Base-by-base conservation (phyloP, 495 filamentous ascomycete species). In the Tuber calosporum region DNA sequence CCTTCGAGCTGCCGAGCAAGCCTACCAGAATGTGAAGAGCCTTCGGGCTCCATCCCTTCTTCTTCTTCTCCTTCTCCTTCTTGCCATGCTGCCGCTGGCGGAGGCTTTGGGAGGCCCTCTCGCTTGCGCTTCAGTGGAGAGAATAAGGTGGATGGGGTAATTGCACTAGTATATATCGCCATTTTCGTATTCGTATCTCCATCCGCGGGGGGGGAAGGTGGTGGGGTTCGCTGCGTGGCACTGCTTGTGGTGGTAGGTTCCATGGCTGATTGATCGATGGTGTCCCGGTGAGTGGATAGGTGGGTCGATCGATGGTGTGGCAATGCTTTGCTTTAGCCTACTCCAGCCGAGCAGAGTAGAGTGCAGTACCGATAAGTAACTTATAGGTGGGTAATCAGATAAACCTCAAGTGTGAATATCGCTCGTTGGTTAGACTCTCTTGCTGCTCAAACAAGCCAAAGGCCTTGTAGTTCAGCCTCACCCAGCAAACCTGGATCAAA, bases 111-210 rank as follows among this genome's bases (percentile, higher is more conserved):
- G 17, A 73, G 34, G 8, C 34, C 9, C 66, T 73, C 74, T 43
- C 78, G 73, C 34, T 79, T 79, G 7, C 78, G 77, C 39, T 79
- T 79, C 39, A 74, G 48, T 8, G 77, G 75, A 17, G 77, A 78
- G 67, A 74, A 75, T 42, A 69, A 67, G 4, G 40, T 42, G 5
- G 67, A 20, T 3, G 39, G 39, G 39, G 39, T 40, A 40, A 40
- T 40, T 40, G 26, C 8, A 26, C 48, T 58, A 15, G 53, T 62
- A 34, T 17, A 62, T 62, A 62, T 7, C 53, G 53, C 26, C 30
- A 62, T 58, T 58, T 58, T 58, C 48, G 48, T 26, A 26, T 58
- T 9, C 1, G n/a, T 13, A 58, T 58, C 48, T 26, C 9, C n/a
- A 26, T 11, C 9, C 3, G 48, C 48, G n/a, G 48, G 48, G n/a